Evolutionary conservation across 2,329 filamentous ascomycete genomes (phyloP), one percentile per base, ranked within the genome.

Genomic region (Fonsecaea erecta): DNA sequence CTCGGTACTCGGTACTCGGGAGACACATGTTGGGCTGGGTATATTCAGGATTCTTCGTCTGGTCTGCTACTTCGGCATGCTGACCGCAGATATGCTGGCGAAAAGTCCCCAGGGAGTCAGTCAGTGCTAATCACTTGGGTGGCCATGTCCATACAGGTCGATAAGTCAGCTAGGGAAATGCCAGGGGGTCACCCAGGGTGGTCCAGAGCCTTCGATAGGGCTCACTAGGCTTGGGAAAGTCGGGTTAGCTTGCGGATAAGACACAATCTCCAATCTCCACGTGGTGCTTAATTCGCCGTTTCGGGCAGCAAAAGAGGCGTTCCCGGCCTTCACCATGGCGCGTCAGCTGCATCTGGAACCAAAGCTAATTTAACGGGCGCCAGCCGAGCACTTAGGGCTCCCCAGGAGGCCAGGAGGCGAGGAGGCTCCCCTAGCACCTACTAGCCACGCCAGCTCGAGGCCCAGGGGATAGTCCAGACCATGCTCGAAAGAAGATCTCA

Each of bases 211-310:
- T 32, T 48, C 55, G n/a, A 58, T 58, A 58, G 55, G 43, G 8
- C n/a, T n/a, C n/a, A n/a, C n/a, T n/a, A n/a, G n/a, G n/a, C 21
- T 58, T 30, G 37, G 35, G 26, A n/a, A n/a, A 40, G 37, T 16
- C n/a, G 9, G 28, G 28, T 32, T 58, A 18, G 55, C 21, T 18
- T 32, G 21, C 55, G 37, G 55, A 48, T 46, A 46, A 58, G 43
- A 34, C n/a, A 28, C 55, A 58, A 58, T 58, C 55, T 58, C 55
- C 52, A 53, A 32, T 53, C 52, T 53, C 52, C 52, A 53, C 52
- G 52, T 53, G 52, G 52, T 30, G 26, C 34, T 30, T 30, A 8
- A 34, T 16, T 46, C n/a, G 6, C 14, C 55, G 40, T 48, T 56
- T 43, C 35, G 26, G 55, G 55, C 55, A 16, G 11, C 7, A 53